phyloP scores from a whole-genome alignment of 2,329 filamentous ascomycete species.

The Diaporthe citri region DNA sequence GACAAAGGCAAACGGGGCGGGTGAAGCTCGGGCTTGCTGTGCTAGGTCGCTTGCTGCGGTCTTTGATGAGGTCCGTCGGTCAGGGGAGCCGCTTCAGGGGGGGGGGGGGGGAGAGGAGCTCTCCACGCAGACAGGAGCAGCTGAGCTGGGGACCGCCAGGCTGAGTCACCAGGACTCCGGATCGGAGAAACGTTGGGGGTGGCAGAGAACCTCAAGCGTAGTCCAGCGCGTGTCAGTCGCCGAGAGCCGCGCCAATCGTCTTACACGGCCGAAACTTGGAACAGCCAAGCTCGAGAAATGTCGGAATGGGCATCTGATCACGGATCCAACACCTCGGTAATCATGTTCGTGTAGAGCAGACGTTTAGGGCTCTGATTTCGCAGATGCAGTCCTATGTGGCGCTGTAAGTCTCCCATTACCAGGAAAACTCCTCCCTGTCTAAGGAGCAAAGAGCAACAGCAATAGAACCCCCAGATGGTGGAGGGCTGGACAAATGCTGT shows the following conservation, averaged over 20 bases:
- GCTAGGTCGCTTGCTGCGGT: conserved; percentile 21
- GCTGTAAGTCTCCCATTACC: background rate
- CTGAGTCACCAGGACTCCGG: conserved; percentile 20
- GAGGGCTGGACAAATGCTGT: background rate
- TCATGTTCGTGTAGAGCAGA: background rate
- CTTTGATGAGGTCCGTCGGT: conserved; percentile 26
- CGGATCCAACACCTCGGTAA: background rate
- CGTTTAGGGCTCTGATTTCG: background rate
- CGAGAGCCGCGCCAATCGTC: conserved; percentile 18
- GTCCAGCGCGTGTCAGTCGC: background rate
- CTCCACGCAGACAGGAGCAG: conserved; percentile 8
- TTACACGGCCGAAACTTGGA: conserved; percentile 26
- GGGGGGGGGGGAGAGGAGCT: conserved; percentile 5
- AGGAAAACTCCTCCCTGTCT: background rate
- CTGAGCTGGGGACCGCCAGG: background rate
- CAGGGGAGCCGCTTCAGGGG: background rate
- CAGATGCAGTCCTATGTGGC: background rate
- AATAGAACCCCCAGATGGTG: background rate
- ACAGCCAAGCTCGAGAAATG: conserved; percentile 23
- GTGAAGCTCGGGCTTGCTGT: conserved; percentile 33
- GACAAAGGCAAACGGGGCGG: conserved; percentile 33
- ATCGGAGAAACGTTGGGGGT: conserved; percentile 37
- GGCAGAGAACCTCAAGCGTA: background rate
- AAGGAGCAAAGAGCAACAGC: background rate
- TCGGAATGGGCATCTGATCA: conserved; percentile 10